Base-by-base conservation (phyloP, 2,329 filamentous ascomycete species). In the Pseudocercospora pini-densiflorae region DNA sequence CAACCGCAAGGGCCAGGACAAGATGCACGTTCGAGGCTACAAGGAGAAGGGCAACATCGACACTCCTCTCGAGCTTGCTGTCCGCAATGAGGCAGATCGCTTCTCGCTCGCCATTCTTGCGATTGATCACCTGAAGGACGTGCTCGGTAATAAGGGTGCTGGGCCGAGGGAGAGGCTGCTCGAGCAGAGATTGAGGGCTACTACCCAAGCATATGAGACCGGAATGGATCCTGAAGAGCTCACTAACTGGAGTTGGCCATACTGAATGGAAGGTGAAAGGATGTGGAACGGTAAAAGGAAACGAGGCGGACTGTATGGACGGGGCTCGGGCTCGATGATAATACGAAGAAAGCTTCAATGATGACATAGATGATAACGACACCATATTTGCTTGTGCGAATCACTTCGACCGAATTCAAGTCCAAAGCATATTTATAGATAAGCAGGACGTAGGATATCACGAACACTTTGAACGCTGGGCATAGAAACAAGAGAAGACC, bases 1-100 rank as follows among this genome's bases (percentile, higher is more conserved):
- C 81, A 90, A 90, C 81, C 88, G 91, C 0, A 89, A 88, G 1
- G 90, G 90, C 5, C 87, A 85, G 77, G 77, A 83, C 54, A 88
- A 91, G 78, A 79, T 93, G 68, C 88, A 92, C 73, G 91, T 94
- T n/a, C 84, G 89, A 33, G 91, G 91, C 1, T 94, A 93, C 82
- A 89, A 86, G 75, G 91, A 94, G 82, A 93, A 94, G 85, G 91
- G 91, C 55, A 94, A 93, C 77, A 93, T 93, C 72, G 90, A 94
- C 76, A 93, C 91, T 0, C 91, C 91, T 1, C 87, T 93, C 21
- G 91, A 93, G 79, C 81, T 94, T 69, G 91, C 91, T 29, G 92
- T 93, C 75, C 85, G 90, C 66, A 94, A 94, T 79, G 85, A 89
- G 73, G 91, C 90, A 0, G 91, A 94, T 79, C 85, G 91, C 29